Base-by-base conservation (phyloP, 2,329 filamentous ascomycete species). In the Tolypocladium ophioglossoides region DNA sequence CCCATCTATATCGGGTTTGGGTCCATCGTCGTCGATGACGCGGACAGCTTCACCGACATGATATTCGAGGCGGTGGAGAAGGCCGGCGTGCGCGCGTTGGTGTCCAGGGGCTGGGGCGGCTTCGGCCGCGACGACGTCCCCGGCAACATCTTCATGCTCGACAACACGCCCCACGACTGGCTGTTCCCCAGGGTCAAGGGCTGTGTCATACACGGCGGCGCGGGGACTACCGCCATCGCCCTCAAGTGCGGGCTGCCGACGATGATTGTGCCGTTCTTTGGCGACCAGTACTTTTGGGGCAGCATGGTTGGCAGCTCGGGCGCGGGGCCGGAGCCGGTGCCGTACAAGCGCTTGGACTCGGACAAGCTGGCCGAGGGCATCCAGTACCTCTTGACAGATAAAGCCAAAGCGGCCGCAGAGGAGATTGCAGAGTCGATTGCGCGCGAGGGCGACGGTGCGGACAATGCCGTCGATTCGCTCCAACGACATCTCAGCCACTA, bases 261-360 rank as follows among this genome's bases (percentile, higher is more conserved):
- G 6, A 86, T 89, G 80, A 79, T 90, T 30, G 84, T 91, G 2
- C 87, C 87, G 0, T 91, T 91, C 69, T 91, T 91, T 59, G 87
- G 87, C 3, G 87, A 91, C 63, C 87, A 91, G 66, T 79, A 85
- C 50, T 91, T 91, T 64, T 91, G 87, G 87, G 87, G 86, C 2
- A 74, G 76, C 20, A 87, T 87, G 81, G 76, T 90, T 1, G 76
- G 75, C 5, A 79, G 76, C 37, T 76, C 82, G 1, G 78, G 79
- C 30, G 86, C 85, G 0, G 87, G 87, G 0, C 83, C 86, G 0
- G 71, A 78, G 44, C 79, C 85, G 1, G 77, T 89, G 10, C 85
- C 85, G 0, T 87, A 88, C 69, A 89, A 88, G 68, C 69, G 77
- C 11, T 68, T 91, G 2, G 82, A 75, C 1, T 77, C 75, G 0